Evolutionary conservation across 768 basidiomycete genomes (phyloP).

Genomic region (Boletus rubescentipes): DNA sequence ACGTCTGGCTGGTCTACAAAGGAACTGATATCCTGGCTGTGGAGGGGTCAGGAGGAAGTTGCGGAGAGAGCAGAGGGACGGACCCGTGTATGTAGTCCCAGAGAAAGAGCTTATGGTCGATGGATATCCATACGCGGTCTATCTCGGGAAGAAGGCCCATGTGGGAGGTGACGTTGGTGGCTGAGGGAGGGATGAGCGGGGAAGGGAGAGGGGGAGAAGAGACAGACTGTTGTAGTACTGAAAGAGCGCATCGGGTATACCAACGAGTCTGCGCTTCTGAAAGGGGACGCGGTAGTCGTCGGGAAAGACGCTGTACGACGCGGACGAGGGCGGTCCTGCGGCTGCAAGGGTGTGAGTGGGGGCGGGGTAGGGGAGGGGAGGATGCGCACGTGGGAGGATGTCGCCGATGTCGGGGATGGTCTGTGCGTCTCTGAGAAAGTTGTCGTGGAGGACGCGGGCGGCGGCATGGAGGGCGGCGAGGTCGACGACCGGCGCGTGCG

Average conservation of each 20-base stretch:
- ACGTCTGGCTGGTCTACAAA: slow-evolving; percentile 89
- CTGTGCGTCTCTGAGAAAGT: slow-evolving; percentile 70
- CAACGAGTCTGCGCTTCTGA: slow-evolving; percentile 71
- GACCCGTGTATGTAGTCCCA: slow-evolving; percentile 98
- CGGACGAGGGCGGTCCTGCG: slow-evolving; percentile 64
- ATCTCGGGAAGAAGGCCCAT: slow-evolving; percentile 94
- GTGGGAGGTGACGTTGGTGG: slow-evolving; percentile 66
- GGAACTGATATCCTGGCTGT: slow-evolving; percentile 86
- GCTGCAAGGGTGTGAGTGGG: slow-evolving; percentile 38
- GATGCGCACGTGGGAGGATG: slow-evolving; percentile 55
- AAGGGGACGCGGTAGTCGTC: slow-evolving; percentile 79
- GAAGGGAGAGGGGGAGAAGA: background rate
- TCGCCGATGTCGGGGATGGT: slow-evolving; percentile 76
- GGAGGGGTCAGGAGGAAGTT: slow-evolving; percentile 6
- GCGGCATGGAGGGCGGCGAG: slow-evolving; percentile 63
- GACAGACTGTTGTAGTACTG: slow-evolving; percentile 73
- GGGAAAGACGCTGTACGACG: slow-evolving; percentile 74
- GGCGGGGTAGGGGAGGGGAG: background rate
- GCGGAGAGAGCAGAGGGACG: slow-evolving; percentile 27
- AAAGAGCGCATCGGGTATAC: slow-evolving; percentile 77
- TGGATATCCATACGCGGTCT: slow-evolving; percentile 92
- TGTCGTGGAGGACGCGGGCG: slow-evolving; percentile 64
- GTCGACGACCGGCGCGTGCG: slow-evolving; percentile 44
- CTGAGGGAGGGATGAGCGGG: slow-evolving; percentile 37
- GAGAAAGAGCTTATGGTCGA: slow-evolving; percentile 90